phyloP scores from a whole-genome alignment of 192 early-diverging fungal genomes.

The Tieghemiomyces parasiticus region DNA sequence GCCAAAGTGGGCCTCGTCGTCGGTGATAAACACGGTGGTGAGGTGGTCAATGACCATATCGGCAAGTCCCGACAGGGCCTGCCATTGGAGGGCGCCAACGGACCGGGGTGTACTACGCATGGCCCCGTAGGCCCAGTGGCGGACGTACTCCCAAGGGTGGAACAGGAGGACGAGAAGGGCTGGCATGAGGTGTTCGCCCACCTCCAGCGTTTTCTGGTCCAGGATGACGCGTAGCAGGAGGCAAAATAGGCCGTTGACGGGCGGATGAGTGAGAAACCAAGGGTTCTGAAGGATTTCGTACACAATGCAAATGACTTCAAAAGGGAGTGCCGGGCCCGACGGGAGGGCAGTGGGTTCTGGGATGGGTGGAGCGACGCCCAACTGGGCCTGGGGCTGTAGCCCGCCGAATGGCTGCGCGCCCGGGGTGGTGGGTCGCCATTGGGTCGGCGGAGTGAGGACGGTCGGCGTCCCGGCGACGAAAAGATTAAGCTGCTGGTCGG shows the following conservation, averaged over 20 bases:
- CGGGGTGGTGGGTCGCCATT: neutral
- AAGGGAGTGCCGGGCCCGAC: neutral
- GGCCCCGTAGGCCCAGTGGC: neutral
- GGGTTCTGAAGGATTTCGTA: slow-evolving; percentile 1
- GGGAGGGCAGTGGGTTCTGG: neutral
- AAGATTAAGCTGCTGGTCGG: neutral
- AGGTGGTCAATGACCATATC: too few species aligned
- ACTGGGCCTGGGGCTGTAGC: too few species aligned
- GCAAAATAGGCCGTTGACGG: neutral
- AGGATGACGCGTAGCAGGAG: neutral
- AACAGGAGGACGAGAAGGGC: neutral
- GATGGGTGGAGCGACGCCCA: neutral
- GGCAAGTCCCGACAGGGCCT: too few species aligned
- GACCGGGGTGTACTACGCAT: too few species aligned
- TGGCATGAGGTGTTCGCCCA: neutral
- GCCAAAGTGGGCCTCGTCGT: too few species aligned
- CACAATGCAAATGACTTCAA: neutral
- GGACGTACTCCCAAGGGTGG: neutral
- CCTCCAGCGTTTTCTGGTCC: neutral
- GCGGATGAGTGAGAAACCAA: neutral
- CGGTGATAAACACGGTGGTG: too few species aligned
- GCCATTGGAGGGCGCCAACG: too few species aligned
- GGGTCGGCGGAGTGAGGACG: too few species aligned
- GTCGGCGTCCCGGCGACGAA: too few species aligned
- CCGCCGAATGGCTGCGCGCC: neutral